A percentile compares a stretch with the other conserved stretches of the same genome.
Conservation (phyloP, 108 stramenopile species). For the Fistulifera pelliculosa region DNA sequence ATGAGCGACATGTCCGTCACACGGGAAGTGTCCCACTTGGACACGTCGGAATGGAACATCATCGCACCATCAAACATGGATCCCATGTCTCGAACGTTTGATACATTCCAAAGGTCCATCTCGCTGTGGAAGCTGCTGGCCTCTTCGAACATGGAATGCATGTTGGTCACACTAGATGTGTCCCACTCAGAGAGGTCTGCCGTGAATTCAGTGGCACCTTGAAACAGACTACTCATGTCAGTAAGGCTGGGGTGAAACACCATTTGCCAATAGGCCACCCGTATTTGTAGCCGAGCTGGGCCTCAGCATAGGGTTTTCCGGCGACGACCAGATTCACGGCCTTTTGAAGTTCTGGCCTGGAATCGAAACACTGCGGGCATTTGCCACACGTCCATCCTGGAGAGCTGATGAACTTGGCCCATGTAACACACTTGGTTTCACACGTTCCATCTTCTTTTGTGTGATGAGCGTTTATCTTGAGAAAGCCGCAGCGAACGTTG, state of each 20-base stretch:
- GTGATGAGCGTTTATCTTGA: too few species aligned
- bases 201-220: slow-evolving; percentile 3
- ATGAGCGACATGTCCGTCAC: neutral
- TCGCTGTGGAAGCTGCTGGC: slow-evolving; percentile 14
- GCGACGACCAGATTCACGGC: neutral
- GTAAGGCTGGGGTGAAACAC: neutral
- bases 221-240: slow-evolving; percentile 4
- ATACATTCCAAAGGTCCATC: slow-evolving; percentile 4
- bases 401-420: too few species aligned
- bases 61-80: slow-evolving; percentile 14
- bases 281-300: neutral
- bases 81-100: slow-evolving; percentile 10
- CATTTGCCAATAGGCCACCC: slow-evolving; percentile 3
- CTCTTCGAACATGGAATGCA: slow-evolving; percentile 1
- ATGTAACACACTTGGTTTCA: too few species aligned
- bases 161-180: neutral
- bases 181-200: neutral
- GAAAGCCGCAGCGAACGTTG: too few species aligned
- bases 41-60: slow-evolving; percentile 19
- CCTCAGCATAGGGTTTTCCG: neutral
- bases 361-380: too few species aligned
- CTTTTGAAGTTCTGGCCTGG: slow-evolving; percentile 1
- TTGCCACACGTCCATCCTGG: too few species aligned
- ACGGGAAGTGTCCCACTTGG: neutral
- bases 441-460: too few species aligned